Evolutionary conservation across 2,329 filamentous ascomycete species (phyloP).

Genomic region (Neoarthrinium moseri): DNA sequence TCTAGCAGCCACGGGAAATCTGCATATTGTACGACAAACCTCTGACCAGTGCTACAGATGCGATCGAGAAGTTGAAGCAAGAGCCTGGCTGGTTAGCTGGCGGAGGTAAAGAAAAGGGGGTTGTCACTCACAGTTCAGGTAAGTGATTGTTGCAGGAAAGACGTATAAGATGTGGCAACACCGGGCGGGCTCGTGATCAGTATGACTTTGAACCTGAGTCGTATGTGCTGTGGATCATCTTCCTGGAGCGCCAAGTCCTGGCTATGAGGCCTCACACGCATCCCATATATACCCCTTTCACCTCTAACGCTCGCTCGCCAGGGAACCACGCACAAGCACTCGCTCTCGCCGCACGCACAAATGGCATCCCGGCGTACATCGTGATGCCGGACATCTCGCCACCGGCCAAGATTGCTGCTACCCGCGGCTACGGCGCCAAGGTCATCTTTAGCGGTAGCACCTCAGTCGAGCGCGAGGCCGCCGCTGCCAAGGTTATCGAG

Average conservation of each 20-base stretch:
- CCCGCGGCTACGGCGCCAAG: slow-evolving; percentile 71
- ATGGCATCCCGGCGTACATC: slow-evolving; percentile 77
- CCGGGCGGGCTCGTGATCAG: too few species aligned
- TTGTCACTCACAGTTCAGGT: slow-evolving; percentile 91
- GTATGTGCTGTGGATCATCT: too few species aligned
- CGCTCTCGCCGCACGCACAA: slow-evolving; percentile 74
- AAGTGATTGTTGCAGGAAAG: too few species aligned
- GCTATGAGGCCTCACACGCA: too few species aligned
- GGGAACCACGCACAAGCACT: slow-evolving; percentile 96
- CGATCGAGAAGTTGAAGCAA: slow-evolving; percentile 66
- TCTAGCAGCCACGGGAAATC: too few species aligned
- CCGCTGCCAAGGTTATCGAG: slow-evolving; percentile 65
- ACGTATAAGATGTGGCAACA: too few species aligned
- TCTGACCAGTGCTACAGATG: slow-evolving; percentile 53
- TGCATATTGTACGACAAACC: too few species aligned
- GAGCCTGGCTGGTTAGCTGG: slow-evolving; percentile 61
- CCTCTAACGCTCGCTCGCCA: slow-evolving; percentile 30
- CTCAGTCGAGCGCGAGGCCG: slow-evolving; percentile 75
- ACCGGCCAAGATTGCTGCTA: slow-evolving; percentile 84
- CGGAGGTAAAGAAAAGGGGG: slow-evolving; percentile 62
- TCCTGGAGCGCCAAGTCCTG: too few species aligned
- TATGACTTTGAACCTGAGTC: too few species aligned
- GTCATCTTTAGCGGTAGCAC: slow-evolving; percentile 84
- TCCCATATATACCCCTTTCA: neutral
- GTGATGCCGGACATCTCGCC: slow-evolving; percentile 89